Base-by-base conservation (phyloP, 2,329 filamentous ascomycete species). In the Pseudogymnoascus destructans region DNA sequence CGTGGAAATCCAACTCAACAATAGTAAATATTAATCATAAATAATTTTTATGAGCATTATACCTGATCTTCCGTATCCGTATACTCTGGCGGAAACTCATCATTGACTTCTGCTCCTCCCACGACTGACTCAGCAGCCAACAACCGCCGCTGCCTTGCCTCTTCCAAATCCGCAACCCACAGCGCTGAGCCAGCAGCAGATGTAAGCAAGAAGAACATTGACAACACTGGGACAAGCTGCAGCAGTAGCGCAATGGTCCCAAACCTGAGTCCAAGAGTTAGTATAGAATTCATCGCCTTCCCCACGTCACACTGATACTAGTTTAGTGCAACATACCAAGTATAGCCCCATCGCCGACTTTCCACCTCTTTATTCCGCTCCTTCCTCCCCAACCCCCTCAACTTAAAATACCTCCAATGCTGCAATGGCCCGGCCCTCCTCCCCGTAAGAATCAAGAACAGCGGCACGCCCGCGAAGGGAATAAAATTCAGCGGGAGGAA, bases 131-230 rank as follows among this genome's bases (percentile, higher is more conserved):
- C 54, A 21, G 54, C 54, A 49, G 42, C 42, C 23, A 49, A 10
- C 23, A 49, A 27, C 42, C 9, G 42, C 42, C 11, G 23, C 42
- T 49, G 42, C 57, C 40, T 69, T 60, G 67, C 64, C 58, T 81
- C 75, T 71, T 97, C 91, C 56, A 96, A 73, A 63, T 85, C 82
- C 1, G 84, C 84, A 1, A 84, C 88, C 91, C 92, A 97, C 33
- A 97, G 74, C 1, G 89, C 92, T 42, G 88, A 85, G 1, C 92
- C 93, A 17, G 84, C 82, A 1, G 91, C 86, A 2, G 87, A 90
- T 0, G 92, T 96, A 63, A 98, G 73, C 36, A 97, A 77, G 70
- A 97, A 96, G 68, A 97, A 84, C 78, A 98, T 95, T n/a, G 87
- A 95, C 55, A 96, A 72, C 10, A 92, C 78, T 1, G 93, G 93